Base-by-base conservation (phyloP, 1,284 basidiomycete species). In the Naganishia sp. region DNA sequence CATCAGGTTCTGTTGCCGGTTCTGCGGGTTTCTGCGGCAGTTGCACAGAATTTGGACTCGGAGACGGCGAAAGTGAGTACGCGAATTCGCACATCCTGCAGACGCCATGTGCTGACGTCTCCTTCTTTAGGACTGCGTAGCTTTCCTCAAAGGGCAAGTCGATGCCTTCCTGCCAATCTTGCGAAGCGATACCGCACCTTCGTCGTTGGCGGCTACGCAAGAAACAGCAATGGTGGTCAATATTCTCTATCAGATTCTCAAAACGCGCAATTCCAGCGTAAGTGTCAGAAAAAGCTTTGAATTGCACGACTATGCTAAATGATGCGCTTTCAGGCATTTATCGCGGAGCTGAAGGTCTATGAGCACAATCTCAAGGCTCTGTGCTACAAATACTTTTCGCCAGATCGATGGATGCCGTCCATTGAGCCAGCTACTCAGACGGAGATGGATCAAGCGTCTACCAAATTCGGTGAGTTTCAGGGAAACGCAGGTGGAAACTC, bases 1-100 rank as follows among this genome's bases (percentile, higher is more conserved):
- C 66, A 67, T 56, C 51, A 60, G 28, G 60, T 54, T 9, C 32
- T 62, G 32, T 50, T 67, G 25, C 66, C 66, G 9, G 60, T 67
- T 15, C 28, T 67, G 32, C 51, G 53, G 28, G 35, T 67, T 17
- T 31, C 54, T 2, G 66, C 58, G 15, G 60, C 45, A 6, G 53
- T 67, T 23, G 60, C 65, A 13, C 28, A 45, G 25, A 54, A 28
- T 2, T 42, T 63, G 28, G 51, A 46, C 42, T 39, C 46, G 25
- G 53, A 50, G 21, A 49, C 53, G 18, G 47, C 46, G n/a, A 46
- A 63, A 39, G 61, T 54, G n/a, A 31, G 51, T 45, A 46, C 32
- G 18, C 45, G 21, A 11, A 25, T 23, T 4, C 13, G 43, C 32
- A 25, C 21, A 57, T 56, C 52, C 18, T 15, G 11, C 9, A 6